These are phyloP conservation scores for Boletus pseudo-olivaceus DNA, from an alignment of 768 basidiomycete species.

Conservation along the genomic window DNA sequence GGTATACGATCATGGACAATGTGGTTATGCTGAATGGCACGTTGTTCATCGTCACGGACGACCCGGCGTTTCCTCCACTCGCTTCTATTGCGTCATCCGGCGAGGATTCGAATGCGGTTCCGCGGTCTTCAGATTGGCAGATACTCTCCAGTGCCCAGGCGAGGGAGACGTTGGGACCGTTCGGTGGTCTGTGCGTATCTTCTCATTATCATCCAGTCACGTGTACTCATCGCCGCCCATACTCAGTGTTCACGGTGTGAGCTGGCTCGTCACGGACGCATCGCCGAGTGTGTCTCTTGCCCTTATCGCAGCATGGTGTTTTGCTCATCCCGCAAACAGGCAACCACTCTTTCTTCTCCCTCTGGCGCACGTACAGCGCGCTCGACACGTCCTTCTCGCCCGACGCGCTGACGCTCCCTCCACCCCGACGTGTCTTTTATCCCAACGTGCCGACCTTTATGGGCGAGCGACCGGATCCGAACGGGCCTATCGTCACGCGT, in stretches of 20 bases:
- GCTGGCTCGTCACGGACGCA: slow-evolving; percentile 60
- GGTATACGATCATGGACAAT: slow-evolving; percentile 81
- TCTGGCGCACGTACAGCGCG: slow-evolving; percentile 74
- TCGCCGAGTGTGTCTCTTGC: slow-evolving; percentile 43
- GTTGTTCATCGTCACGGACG: slow-evolving; percentile 72
- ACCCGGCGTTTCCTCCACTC: slow-evolving; percentile 56
- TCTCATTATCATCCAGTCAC: not conserved
- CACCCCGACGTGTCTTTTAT: slow-evolving; percentile 73
- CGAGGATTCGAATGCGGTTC: slow-evolving; percentile 35
- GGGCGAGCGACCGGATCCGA: slow-evolving; percentile 36
- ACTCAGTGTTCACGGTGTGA: slow-evolving; percentile 60
- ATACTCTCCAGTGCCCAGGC: slow-evolving; percentile 53
- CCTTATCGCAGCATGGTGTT: not conserved
- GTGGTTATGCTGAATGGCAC: slow-evolving; percentile 71
- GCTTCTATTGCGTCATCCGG: slow-evolving; percentile 45
- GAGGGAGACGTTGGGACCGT: slow-evolving; percentile 43
- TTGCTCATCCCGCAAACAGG: slow-evolving; percentile 31
- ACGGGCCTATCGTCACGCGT: slow-evolving; percentile 30
- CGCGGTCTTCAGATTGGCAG: slow-evolving; percentile 54
- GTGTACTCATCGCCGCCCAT: not conserved
- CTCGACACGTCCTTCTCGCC: slow-evolving; percentile 46
- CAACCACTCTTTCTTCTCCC: slow-evolving; percentile 68
- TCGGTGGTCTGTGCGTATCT: slow-evolving; percentile 49
- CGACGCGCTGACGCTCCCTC: slow-evolving; percentile 52
- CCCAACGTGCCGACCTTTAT: slow-evolving; percentile 63